These are phyloP conservation scores for Ogataea haglerorum DNA, from an alignment of 805 yeast genomes.

Conservation along the genomic window DNA sequence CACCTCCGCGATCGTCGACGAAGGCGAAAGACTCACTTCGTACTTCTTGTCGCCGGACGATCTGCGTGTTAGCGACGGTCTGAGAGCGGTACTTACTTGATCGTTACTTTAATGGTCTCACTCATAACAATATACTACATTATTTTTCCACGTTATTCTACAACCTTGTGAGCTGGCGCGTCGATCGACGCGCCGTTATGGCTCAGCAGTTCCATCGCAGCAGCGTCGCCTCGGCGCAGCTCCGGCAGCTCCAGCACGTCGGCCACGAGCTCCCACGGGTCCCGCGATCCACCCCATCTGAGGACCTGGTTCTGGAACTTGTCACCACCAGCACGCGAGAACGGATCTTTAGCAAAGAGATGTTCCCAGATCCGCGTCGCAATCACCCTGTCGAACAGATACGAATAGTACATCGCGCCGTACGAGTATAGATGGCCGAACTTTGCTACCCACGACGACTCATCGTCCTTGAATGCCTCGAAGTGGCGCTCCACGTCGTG, in stretches of 20 bases:
- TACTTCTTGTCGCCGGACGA: slow-evolving; percentile 77
- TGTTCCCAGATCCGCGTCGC: slow-evolving; percentile 82
- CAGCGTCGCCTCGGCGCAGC: slow-evolving; percentile 61
- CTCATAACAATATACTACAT: slow-evolving; percentile 8
- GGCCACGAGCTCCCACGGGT: slow-evolving; percentile 84
- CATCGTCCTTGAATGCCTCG: slow-evolving; percentile 61
- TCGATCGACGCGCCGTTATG: slow-evolving; percentile 6
- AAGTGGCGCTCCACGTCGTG: slow-evolving; percentile 60
- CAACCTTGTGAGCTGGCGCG: slow-evolving; percentile 3
- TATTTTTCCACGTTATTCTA: slow-evolving; percentile 9
- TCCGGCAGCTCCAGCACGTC: slow-evolving; percentile 67
- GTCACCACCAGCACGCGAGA: slow-evolving; percentile 70
- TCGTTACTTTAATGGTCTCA: slow-evolving; percentile 26
- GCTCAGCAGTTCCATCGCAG: slow-evolving; percentile 63
- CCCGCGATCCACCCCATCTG: slow-evolving; percentile 91
- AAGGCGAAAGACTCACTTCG: slow-evolving; percentile 53
- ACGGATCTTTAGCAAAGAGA: slow-evolving; percentile 68
- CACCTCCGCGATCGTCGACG: slow-evolving; percentile 60
- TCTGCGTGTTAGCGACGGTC: slow-evolving; percentile 16
- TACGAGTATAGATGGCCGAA: slow-evolving; percentile 92
- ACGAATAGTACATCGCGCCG: slow-evolving; percentile 92
- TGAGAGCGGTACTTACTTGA: slow-evolving; percentile 26
- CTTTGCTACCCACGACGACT: slow-evolving; percentile 88
- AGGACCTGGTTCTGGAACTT: slow-evolving; percentile 66
- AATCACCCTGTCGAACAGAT: slow-evolving; percentile 86